Conservation (phyloP, 306 rosid genomes). For the Inga leiocalycina region DNA sequence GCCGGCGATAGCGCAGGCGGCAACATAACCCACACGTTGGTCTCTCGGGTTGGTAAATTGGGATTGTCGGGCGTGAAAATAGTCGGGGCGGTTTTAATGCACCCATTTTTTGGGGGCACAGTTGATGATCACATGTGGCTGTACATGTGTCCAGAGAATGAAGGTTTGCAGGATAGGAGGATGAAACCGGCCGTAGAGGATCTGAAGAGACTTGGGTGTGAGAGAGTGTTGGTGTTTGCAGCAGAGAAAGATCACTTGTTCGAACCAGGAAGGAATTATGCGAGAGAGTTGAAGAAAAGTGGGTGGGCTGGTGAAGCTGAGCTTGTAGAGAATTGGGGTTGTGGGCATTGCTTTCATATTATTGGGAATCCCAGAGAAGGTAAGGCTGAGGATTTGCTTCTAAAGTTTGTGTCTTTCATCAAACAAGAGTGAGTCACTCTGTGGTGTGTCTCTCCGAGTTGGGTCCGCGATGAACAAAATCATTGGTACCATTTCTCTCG, state of each 20-base stretch:
- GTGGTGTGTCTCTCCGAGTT: too few species aligned
- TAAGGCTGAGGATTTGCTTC: constrained; percentile 35
- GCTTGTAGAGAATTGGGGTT: constrained; percentile 43
- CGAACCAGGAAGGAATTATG: constrained; percentile 35
- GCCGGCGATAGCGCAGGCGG: constrained; percentile 55
- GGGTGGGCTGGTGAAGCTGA: constrained; percentile 56
- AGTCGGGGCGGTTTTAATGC: constrained; percentile 39
- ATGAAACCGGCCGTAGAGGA: constrained; percentile 52
- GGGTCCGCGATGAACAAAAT: too few species aligned
- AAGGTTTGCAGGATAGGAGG: constrained; percentile 42
- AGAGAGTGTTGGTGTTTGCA: constrained; percentile 43
- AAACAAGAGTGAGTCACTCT: background rate
- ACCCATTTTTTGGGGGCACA: constrained; percentile 52
- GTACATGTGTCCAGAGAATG: constrained; percentile 46
- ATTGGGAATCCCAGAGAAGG: constrained; percentile 21
- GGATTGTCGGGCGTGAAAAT: constrained; percentile 37
- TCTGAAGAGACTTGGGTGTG: constrained; percentile 44
- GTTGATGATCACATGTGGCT: constrained; percentile 49
- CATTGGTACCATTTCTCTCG: background rate
- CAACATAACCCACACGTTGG: background rate
- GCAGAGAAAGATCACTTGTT: constrained; percentile 55
- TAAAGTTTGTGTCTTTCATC: constrained; percentile 43
- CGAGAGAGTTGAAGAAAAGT: constrained; percentile 47
- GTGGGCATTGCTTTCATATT: constrained; percentile 47
- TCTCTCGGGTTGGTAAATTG: background rate